Evolutionary conservation across 2,329 filamentous ascomycete genomes (phyloP), one percentile per base, ranked within the genome.

Genomic region (Phaeophleospora eucalypticola): DNA sequence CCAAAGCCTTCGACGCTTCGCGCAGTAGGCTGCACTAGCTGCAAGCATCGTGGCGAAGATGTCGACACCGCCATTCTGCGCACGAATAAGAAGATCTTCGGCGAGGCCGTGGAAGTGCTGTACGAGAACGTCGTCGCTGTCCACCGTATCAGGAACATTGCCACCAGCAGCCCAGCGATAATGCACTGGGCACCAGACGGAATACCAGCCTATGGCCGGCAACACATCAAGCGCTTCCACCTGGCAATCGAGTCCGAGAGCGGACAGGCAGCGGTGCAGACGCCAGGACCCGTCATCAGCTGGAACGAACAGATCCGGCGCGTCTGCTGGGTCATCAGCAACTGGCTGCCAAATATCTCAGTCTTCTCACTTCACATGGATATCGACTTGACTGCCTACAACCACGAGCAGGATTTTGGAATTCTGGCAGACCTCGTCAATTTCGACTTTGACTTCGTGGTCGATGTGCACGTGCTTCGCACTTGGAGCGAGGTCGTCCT

Each of bases 41-140:
- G 36, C 17, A 19, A 9, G 15, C 18, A 19, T 10, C 36, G 36
- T 19, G 36, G 36, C n/a, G 36, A 16, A 18, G 36, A 37, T 8
- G 36, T 37, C 15, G 6, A 37, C 36, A 35, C 29, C 4, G 40
- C 7, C 3, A 42, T 42, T 15, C 18, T 42, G 7, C 6, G n/a
- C 14, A 34, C 29, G n/a, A 42, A 42, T 27, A 33, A 34, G 15
- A 14, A 42, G 29, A 35, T 42, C 40, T 42, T 19, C 27, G 3
- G 20, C 4, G 40, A 42, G 32, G 40, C 27, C 8, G 29, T 18
- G 7, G 27, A n/a, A 6, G 40, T 42, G 6, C 29, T 42, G 4
- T 42, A 42, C 18, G 29, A 42, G 29, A 32, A 40, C 20, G 27
- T 20, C 3, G n/a, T 10, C 3, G n/a, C 19, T 4, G 16, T 40